Base-by-base conservation (phyloP, 2,329 filamentous ascomycete species). In the Curvularia hawaiiensis region DNA sequence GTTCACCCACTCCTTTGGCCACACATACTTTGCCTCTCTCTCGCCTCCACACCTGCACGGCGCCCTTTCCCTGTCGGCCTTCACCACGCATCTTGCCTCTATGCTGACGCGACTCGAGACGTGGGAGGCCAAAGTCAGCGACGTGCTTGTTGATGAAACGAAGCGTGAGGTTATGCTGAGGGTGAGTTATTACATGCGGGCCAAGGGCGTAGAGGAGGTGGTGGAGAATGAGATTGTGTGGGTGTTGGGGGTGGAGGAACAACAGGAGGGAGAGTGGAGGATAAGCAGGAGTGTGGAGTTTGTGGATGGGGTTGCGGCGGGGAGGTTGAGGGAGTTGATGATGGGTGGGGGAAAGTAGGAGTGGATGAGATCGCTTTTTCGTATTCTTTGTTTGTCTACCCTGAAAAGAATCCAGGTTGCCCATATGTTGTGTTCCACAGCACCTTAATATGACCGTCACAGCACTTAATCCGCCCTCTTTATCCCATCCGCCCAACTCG, bases 401-500 rank as follows among this genome's bases (percentile, higher is more conserved):
- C 9, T 31, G 8, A 12, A 9, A n/a, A 31, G 10, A 31, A 31
- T 31, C 3, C 3, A 11, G 30, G 30, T 28, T 28, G 26, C 2
- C n/a, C 4, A 24, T 24, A 24, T 24, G 22, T 4, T 6, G 9
- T 28, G 26, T 30, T 30, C 28, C 28, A 30, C 5, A 30, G 10
- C 22, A 24, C 22, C 22, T 24, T 4, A 24, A 24, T 24, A 24
- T 24, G 22, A 11, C 2, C 11, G 16, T 9, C 22, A 24, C 22
- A 24, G 2, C 22, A 24, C 22, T 40, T 47, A 62, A 44, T 62
- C 58, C 14, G 40, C 38, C 31, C 53, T 50, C 38, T 62, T 56
- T 18, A 60, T 78, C 54, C 73, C 73, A 65, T 82, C 80, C 44
- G 73, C 72, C 79, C 82, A 82, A 64, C 80, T 84, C 11, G 82